These are phyloP conservation scores for Saccharomyces pastorianus DNA, from an alignment of 1,139 yeast genomes.

Conservation along the genomic window DNA sequence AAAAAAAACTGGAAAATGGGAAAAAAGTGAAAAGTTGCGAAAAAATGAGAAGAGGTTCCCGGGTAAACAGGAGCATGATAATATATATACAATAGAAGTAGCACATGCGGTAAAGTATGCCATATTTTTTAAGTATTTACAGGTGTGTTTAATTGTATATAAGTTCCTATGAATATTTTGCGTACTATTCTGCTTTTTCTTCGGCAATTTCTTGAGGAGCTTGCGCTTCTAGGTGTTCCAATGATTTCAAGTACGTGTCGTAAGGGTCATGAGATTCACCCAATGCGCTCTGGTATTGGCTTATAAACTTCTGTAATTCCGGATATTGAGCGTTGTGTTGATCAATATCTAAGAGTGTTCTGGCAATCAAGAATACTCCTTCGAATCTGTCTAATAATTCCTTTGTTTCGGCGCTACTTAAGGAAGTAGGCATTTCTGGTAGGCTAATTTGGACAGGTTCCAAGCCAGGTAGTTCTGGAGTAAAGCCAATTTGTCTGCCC, in stretches of 20 bases:
- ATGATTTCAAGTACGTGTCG: slow-evolving; percentile 13
- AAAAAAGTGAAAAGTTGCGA: background rate
- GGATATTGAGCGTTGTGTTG: slow-evolving; percentile 15
- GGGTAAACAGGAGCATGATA: background rate
- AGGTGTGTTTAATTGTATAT: background rate
- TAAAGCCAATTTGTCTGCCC: slow-evolving; percentile 16
- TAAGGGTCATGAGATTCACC: slow-evolving; percentile 15
- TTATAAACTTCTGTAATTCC: slow-evolving; percentile 17
- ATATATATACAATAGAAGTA: background rate
- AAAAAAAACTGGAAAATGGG: background rate
- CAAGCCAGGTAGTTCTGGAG: background rate
- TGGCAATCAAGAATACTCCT: slow-evolving; percentile 20
- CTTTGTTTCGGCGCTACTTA: slow-evolving; percentile 11
- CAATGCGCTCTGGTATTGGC: slow-evolving; percentile 11
- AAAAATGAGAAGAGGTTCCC: background rate
- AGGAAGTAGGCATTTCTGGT: background rate
- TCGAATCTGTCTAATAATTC: slow-evolving; percentile 15
- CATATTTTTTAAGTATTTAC: background rate
- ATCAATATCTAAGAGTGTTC: slow-evolving; percentile 23
- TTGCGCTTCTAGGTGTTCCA: slow-evolving; percentile 2
- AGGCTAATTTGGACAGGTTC: slow-evolving; percentile 11
- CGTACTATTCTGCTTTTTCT: background rate
- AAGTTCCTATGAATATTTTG: background rate
- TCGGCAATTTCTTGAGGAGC: background rate
- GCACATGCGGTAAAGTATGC: background rate